Percentiles rank a stretch among this genome's conserved stretches.
Evolutionary conservation across 306 rosid species (phyloP).

Genomic region (Quercus variabilis): DNA sequence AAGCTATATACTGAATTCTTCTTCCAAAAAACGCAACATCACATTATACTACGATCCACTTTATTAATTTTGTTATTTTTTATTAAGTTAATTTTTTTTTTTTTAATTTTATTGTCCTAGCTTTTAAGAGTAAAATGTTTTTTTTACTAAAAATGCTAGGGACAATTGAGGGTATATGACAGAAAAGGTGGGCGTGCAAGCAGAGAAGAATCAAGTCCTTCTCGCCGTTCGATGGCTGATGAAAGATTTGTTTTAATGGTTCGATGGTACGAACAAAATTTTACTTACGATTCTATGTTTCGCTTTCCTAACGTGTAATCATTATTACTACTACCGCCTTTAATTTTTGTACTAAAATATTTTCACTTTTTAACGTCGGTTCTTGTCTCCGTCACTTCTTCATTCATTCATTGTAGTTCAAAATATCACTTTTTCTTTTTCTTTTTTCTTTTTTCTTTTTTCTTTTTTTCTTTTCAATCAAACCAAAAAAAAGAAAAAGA

Average conservation of each 20-base stretch:
- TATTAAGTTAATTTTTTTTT: not conserved
- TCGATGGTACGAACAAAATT: conserved; percentile 12
- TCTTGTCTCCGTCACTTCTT: not conserved
- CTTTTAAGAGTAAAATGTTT: not conserved
- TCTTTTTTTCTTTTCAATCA: not conserved
- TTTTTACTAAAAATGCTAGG: too few species aligned
- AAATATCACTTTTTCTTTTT: not conserved
- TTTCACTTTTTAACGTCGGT: not conserved
- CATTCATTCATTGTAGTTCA: too few species aligned
- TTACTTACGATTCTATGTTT: not conserved
- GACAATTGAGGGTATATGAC: not conserved
- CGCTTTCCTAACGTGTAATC: not conserved
- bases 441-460: not conserved
- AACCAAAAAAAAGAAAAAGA: too few species aligned
- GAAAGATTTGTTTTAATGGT: conserved; percentile 13
- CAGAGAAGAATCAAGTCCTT: not conserved
- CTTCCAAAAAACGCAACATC: too few species aligned
- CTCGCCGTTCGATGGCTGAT: conserved; percentile 11
- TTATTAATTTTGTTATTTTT: not conserved
- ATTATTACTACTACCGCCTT: not conserved
- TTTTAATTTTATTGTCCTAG: not conserved
- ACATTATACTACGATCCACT: too few species aligned
- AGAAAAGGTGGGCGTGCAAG: not conserved
- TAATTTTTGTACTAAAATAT: not conserved
- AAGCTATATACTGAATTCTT: too few species aligned